These are phyloP conservation scores for Boletus barrowsii DNA, from an alignment of 768 basidiomycete species.

Conservation along the genomic window DNA sequence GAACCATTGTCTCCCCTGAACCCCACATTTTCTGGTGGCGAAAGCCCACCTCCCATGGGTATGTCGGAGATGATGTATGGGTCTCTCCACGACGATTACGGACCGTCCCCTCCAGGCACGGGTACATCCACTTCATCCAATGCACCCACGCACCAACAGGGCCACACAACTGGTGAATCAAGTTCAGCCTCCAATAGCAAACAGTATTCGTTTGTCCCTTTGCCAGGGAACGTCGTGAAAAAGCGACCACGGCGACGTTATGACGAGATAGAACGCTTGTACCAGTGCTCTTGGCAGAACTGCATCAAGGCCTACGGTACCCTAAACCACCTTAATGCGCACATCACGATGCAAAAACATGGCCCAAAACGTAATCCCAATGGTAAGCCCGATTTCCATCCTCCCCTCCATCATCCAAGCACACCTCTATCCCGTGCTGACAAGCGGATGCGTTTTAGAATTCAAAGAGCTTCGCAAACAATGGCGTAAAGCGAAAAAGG, in stretches of 20 bases:
- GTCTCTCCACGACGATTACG: slow-evolving; percentile 48
- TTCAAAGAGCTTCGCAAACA: slow-evolving; percentile 97
- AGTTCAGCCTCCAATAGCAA: slow-evolving; percentile 49
- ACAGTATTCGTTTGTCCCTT: slow-evolving; percentile 78
- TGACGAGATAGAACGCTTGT: slow-evolving; percentile 95
- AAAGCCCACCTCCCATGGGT: slow-evolving; percentile 34
- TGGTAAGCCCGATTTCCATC: slow-evolving; percentile 50
- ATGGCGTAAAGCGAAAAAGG: slow-evolving; percentile 94
- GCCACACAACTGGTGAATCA: slow-evolving; percentile 15
- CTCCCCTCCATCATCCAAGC: background rate
- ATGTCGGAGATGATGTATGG: slow-evolving; percentile 38
- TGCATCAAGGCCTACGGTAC: slow-evolving; percentile 89
- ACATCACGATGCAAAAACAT: slow-evolving; percentile 98
- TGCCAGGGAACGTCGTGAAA: slow-evolving; percentile 77
- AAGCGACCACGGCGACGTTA: slow-evolving; percentile 83
- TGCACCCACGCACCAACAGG: slow-evolving; percentile 29
- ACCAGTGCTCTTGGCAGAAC: slow-evolving; percentile 78
- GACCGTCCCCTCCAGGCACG: slow-evolving; percentile 60
- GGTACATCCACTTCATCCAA: slow-evolving; percentile 57
- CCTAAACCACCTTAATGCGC: slow-evolving; percentile 95
- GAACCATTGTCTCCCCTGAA: slow-evolving; percentile 56
- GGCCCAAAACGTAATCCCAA: slow-evolving; percentile 85
- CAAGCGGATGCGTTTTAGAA: slow-evolving; percentile 46
- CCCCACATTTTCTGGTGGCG: slow-evolving; percentile 47
- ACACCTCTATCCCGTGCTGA: slow-evolving; percentile 6